Percentiles rank a stretch among this genome's conserved stretches.
These are phyloP conservation scores for Peniophora sp. DNA, from an alignment of 1,284 basidiomycete genomes.

Conservation along the genomic window DNA sequence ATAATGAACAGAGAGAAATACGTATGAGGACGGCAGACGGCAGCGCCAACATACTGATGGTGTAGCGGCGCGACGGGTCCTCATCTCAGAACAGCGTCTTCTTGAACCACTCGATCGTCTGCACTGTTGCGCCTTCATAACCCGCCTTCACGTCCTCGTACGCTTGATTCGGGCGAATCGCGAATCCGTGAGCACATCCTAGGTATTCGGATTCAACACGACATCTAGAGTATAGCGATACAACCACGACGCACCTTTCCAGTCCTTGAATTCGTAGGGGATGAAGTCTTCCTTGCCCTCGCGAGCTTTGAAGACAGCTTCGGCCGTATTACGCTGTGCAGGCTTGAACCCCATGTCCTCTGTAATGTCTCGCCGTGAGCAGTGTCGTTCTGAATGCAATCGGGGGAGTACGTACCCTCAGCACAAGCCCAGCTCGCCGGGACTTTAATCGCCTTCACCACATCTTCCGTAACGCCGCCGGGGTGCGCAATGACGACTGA, in stretches of 20 bases:
- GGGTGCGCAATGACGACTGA: slow-evolving; percentile 55
- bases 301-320: slow-evolving; percentile 34
- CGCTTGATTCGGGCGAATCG: slow-evolving; percentile 31
- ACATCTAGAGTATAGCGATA: background rate
- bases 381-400: background rate
- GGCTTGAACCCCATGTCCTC: slow-evolving; percentile 43
- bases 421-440: slow-evolving; percentile 51
- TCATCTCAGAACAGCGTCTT: slow-evolving; percentile 16
- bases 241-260: slow-evolving; percentile 36
- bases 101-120: slow-evolving; percentile 28
- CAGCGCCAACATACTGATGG: no score
- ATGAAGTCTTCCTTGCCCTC: slow-evolving; percentile 35
- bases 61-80: no score
- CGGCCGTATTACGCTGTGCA: slow-evolving; percentile 29
- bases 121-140: slow-evolving; percentile 30
- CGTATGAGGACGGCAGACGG: no score
- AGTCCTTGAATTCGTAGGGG: slow-evolving; percentile 47
- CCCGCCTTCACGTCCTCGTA: slow-evolving; percentile 31
- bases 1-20: no score
- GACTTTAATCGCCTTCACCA: slow-evolving; percentile 39
- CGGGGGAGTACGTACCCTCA: slow-evolving; percentile 31
- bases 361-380: slow-evolving; percentile 13
- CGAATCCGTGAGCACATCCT: slow-evolving; percentile 44
- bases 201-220: background rate
- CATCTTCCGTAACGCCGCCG: slow-evolving; percentile 26